Evolutionary conservation across 1,284 basidiomycete species (phyloP).

Genomic region (Sphagnurus paluster): DNA sequence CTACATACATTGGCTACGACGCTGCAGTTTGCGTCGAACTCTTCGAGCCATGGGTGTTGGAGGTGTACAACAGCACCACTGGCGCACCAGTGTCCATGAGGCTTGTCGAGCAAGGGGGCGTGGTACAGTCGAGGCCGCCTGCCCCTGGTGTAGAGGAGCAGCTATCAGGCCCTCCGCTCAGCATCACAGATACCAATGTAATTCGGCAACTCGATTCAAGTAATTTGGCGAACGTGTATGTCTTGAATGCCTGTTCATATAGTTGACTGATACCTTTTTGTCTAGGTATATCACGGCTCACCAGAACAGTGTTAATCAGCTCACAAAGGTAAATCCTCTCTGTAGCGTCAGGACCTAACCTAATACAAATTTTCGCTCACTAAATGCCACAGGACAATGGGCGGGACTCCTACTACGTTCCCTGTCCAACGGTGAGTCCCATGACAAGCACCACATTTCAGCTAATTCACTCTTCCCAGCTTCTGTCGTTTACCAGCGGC

Average conservation of each 20-base stretch:
- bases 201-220: conserved; percentile 31
- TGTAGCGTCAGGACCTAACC: background rate
- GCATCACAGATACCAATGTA: conserved; percentile 19
- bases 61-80: conserved; percentile 37
- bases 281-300: conserved; percentile 29
- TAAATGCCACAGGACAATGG: conserved; percentile 39
- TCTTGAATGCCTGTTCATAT: too few species aligned
- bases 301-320: conserved; percentile 39
- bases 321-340: conserved; percentile 36
- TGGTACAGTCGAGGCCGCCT: conserved; percentile 21
- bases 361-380: background rate
- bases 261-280: too few species aligned
- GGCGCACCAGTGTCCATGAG: conserved; percentile 28
- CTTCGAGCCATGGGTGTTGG: conserved; percentile 43
- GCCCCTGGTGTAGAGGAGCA: conserved; percentile 16
- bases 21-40: conserved; percentile 40
- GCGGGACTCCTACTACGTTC: conserved; percentile 37
- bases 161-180: conserved; percentile 18
- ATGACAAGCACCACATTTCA: too few species aligned
- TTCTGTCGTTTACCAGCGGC: conserved; percentile 37
- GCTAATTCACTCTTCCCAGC: conserved; percentile 19
- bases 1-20: conserved; percentile 39
- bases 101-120: conserved; percentile 29
- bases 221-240: conserved; percentile 25
- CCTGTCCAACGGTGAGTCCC: conserved; percentile 40